Percentiles rank a stretch among this genome's conserved stretches.
These are phyloP conservation scores for Hypoxylon sp. DNA, from an alignment of 2,329 filamentous ascomycete genomes.

Conservation along the genomic window DNA sequence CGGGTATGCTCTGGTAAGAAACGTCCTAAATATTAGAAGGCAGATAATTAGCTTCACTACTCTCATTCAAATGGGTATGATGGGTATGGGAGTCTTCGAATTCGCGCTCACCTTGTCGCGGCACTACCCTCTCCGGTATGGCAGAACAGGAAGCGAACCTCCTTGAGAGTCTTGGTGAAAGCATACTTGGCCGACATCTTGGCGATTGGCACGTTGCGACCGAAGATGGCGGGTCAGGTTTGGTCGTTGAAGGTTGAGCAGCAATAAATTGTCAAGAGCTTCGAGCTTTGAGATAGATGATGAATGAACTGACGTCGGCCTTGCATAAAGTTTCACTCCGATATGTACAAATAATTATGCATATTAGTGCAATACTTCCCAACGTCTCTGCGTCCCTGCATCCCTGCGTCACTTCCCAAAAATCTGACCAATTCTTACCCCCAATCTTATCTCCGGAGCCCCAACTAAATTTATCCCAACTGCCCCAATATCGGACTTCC, in stretches of 20 bases:
- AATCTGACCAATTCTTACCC: neutral
- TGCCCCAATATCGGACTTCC: constrained; percentile 24
- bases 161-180: constrained; percentile 89
- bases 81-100: constrained; percentile 3
- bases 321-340: constrained; percentile 26
- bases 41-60: constrained; percentile 32
- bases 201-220: constrained; percentile 42
- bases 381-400: constrained; percentile 3
- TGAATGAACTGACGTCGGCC: constrained; percentile 33
- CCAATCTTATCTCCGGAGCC: constrained; percentile 37
- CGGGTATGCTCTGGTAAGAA: constrained; percentile 91
- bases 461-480: constrained; percentile 38
- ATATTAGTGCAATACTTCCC: constrained; percentile 20
- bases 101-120: constrained; percentile 78
- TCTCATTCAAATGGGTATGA: neutral
- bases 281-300: constrained; percentile 11
- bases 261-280: constrained; percentile 20
- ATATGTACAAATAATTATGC: constrained; percentile 23
- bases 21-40: constrained; percentile 71
- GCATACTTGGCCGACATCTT: constrained; percentile 93
- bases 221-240: constrained; percentile 45
- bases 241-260: constrained; percentile 36
- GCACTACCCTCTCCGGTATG: constrained; percentile 93
- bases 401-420: neutral
- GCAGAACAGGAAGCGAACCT: constrained; percentile 97